Base-by-base conservation (phyloP, 495 filamentous ascomycete genomes). In the Achaetomiella virescens region DNA sequence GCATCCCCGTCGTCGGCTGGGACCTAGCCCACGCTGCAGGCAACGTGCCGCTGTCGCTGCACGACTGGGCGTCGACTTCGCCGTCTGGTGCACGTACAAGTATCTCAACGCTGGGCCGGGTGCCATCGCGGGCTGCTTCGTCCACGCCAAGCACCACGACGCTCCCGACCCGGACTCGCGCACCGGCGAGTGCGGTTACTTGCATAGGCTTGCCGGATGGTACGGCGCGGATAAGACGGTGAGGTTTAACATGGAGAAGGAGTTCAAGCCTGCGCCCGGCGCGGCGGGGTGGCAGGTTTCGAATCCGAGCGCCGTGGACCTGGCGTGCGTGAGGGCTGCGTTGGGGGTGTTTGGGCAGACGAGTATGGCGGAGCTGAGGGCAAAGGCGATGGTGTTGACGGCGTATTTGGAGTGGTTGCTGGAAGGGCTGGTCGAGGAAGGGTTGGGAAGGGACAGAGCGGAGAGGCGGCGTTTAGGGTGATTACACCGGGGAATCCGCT, bases 71-170 rank as follows among this genome's bases (percentile, higher is more conserved):
- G 91, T 97, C 22, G 93, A 97, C 69, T 93, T 93, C 54, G 91
- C 95, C 1, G 88, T 79, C 12, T 98, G 93, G 93, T 98, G 93
- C 70, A 88, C 80, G 38, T 98, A 98, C 75, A 98, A 98, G 72
- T 98, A 98, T 66, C 77, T 98, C 52, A 97, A 96, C 65, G 82
- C 83, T 48, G 93, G 93, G 0, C 92, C 93, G 1, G 93, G 93
- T 25, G 81, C 82, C 18, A 95, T 95, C 63, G 91, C 81, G 15
- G 90, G 88, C 6, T 68, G 89, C 15, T 98, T 96, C 63, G 89
- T 98, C 18, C 90, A 98, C 66, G 80, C 86, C 42, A 78, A 75
- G 25, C 38, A 52, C 22, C 50, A 52, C 45, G 84, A 96, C 65
- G 82, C 83, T 61, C 68, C 61, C 67, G 85, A 62, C 61, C 79